Conservation (phyloP, 2,329 filamentous ascomycete species). For the Hymenoscyphus fraxineus region DNA sequence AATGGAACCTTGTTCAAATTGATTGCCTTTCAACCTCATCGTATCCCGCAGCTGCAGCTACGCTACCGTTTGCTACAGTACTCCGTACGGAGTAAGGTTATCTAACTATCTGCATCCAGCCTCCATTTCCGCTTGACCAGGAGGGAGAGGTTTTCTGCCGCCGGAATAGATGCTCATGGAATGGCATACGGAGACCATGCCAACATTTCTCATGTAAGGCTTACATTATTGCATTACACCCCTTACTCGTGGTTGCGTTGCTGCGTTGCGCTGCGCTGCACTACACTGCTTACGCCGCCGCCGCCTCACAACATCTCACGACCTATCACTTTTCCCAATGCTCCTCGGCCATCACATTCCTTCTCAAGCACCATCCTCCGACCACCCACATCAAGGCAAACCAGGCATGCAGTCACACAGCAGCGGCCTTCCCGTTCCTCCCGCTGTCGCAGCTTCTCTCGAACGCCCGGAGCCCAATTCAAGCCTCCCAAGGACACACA, state of each 20-base stretch:
- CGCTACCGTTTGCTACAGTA: no score
- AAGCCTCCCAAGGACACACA: background rate
- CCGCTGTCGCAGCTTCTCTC: conserved; percentile 19
- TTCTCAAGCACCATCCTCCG: conserved; percentile 1
- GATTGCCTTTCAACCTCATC: no score
- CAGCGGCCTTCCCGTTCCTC: conserved; percentile 24
- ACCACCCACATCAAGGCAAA: conserved; percentile 11
- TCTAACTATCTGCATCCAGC: background rate
- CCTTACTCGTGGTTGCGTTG: background rate
- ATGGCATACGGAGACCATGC: background rate
- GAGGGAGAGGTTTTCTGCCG: background rate
- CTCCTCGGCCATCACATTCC: background rate
- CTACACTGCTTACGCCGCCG: background rate
- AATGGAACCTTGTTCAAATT: background rate
- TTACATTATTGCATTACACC: background rate
- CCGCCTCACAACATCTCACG: background rate
- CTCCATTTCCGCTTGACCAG: background rate
- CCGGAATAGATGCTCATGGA: background rate
- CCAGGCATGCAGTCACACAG: conserved; percentile 11
- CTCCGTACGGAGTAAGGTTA: background rate
- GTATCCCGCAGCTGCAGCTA: background rate
- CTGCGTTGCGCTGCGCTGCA: background rate
- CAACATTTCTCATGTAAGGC: background rate
- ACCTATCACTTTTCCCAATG: background rate
- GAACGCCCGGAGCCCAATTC: background rate